These are phyloP conservation scores for Solanum hybrid DNA, from an alignment of 305 asterid species.

Conservation along the genomic window DNA sequence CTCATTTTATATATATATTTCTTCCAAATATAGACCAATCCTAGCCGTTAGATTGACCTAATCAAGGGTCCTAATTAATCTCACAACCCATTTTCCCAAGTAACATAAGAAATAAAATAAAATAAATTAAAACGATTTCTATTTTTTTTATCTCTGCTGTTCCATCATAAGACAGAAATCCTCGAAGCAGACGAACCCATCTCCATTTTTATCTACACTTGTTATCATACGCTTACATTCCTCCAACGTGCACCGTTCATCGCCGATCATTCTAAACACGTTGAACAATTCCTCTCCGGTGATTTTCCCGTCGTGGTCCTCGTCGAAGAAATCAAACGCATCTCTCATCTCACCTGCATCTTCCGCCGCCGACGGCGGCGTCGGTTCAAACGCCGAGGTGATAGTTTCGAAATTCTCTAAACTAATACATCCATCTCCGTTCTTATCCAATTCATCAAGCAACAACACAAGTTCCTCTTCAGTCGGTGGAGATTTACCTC, in stretches of 20 bases:
- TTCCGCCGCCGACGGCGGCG: conserved; percentile 22
- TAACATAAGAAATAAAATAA: not conserved
- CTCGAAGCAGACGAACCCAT: not conserved
- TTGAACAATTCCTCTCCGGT: conserved; percentile 65
- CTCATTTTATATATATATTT: not conserved
- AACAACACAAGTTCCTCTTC: conserved; percentile 37
- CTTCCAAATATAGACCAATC: not conserved
- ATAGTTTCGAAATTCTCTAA: conserved; percentile 46
- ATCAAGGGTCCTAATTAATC: not conserved
- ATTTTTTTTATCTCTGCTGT: not conserved
- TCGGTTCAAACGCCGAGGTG: conserved; percentile 39
- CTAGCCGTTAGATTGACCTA: not conserved
- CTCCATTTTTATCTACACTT: conserved; percentile 36
- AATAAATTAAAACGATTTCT: not conserved
- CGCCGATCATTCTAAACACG: conserved; percentile 55
- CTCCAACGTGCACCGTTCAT: conserved; percentile 59
- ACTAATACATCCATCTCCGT: conserved; percentile 50
- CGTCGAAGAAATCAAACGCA: conserved; percentile 66
- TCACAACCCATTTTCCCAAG: not conserved
- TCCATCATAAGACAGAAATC: conserved; percentile 5
- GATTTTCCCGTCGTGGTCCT: conserved; percentile 70
- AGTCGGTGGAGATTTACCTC: conserved; percentile 34
- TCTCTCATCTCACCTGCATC: conserved; percentile 33
- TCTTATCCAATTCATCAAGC: conserved; percentile 38
- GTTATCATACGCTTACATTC: conserved; percentile 80